Conservation (phyloP, 2,329 filamentous ascomycete species). For the Trichoderma cornu-damae region DNA sequence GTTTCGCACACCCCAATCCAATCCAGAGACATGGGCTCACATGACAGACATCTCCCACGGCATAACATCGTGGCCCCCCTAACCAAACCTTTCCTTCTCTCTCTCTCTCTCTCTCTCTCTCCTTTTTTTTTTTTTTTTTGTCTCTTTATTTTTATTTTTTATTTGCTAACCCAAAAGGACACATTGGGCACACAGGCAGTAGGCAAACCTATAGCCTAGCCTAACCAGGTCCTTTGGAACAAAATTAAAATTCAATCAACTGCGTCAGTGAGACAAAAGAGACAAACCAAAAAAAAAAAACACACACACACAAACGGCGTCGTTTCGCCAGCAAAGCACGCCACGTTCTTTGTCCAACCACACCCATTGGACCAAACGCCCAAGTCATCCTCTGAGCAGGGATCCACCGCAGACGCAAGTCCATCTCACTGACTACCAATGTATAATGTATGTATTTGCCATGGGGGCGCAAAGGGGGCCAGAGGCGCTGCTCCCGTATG, state of each 20-base stretch:
- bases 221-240: not conserved
- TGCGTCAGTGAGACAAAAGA: not conserved
- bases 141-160: too few species aligned
- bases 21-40: not conserved
- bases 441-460: too few species aligned
- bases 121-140: too few species aligned
- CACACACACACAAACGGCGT: not conserved
- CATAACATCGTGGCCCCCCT: too few species aligned
- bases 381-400: not conserved
- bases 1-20: not conserved
- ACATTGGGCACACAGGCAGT: not conserved
- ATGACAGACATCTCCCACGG: not conserved
- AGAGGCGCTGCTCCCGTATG: not conserved
- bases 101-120: too few species aligned
- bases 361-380: conserved; percentile 12
- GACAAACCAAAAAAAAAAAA: not conserved
- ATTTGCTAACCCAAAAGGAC: not conserved
- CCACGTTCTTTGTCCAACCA: conserved; percentile 16
- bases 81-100: too few species aligned
- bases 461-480: too few species aligned
- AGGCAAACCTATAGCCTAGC: conserved; percentile 4
- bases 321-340: conserved; percentile 1
- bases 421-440: too few species aligned
- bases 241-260: not conserved
- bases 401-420: not conserved